Base-by-base conservation (phyloP, 495 filamentous ascomycete species). In the Aspergillus baeticus region DNA sequence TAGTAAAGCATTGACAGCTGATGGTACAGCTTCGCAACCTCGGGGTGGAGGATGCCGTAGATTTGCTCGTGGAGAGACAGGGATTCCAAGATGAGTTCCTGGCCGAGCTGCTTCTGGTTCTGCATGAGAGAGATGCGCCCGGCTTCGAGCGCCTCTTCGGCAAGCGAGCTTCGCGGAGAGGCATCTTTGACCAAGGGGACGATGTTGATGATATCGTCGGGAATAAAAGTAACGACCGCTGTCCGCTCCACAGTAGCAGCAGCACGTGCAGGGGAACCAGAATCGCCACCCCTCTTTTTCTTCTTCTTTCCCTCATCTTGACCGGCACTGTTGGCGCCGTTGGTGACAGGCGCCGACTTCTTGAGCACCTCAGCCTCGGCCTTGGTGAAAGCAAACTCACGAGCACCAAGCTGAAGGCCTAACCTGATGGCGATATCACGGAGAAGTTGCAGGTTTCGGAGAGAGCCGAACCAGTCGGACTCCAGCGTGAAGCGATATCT, bases 11-110 rank as follows among this genome's bases (percentile, higher is more conserved):
- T 95, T 6, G 95, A 96, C 26, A 99, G 79, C 36, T 87, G 89
- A 70, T 95, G 90, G 76, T 99, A 99, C 33, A 96, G 86, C 69
- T 93, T 85, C 51, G 93, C 92, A 61, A 98, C 92, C 73, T 99
- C 95, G 10, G 95, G 91, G 69, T 99, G 95, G 20, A 99, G 81
- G 37, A 97, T 92, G 54, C 95, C 95, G 64, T 99, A 99, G 65
- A 99, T 97, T 72, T 99, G 95, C 75, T 99, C 95, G 64, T 99
- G 91, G 29, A 99, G 80, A 43, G 94, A 96, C 57, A 99, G 79
- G 18, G 92, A 96, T 69, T 99, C 95, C 42, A 98, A 78, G 35
- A 99, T 83, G 47, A 99, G 84, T 69, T 98, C 94, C 75, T 96
- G 93, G 48, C 95, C 95, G 44, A 98, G 81, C 69, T 96, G 93